Base-by-base conservation (phyloP, 2,329 filamentous ascomycete species). In the Colletotrichum sp. region DNA sequence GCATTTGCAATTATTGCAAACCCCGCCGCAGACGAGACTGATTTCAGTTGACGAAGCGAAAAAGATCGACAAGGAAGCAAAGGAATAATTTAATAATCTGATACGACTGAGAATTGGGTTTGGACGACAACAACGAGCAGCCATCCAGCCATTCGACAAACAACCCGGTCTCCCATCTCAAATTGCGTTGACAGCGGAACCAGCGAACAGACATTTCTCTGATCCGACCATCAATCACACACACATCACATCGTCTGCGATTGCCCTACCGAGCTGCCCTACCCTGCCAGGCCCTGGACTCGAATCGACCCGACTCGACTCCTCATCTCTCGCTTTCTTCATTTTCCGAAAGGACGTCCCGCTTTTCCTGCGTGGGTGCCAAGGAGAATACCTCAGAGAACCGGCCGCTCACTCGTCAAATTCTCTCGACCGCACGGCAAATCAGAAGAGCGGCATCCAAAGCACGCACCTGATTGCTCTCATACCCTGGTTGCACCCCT, bases 11-110 rank as follows among this genome's bases (percentile, higher is more conserved):
- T 66, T 71, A 13, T 39, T 58, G 58, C 71, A n/a, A 55, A 27
- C 36, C 25, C 28, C 52, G 43, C 68, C 60, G n/a, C 48, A 55
- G 16, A 36, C 65, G 12, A 66, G 43, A 34, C 39, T 32, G 55
- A 43, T 64, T 62, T 22, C 73, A 62, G 56, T 64, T 72, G 5
- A 62, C 64, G 64, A 64, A 65, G 58, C 56, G 56, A 36, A 62
- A 62, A 58, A 70, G 68, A 66, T 68, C 74, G 74, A 69, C 70
- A 75, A 56, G 74, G 70, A 65, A 73, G 65, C 66, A 67, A 68
- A 69, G 36, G 25, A 67, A 71, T 76, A 76, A 75, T 76, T 71
- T 43, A 75, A 75, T 75, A 76, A 74, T 71, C 60, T 64, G 71
- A 66, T 75, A 76, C 74, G 71, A 76, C 36, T 27, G 43, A 60